A percentile compares a stretch with the other conserved stretches of the same genome.
These are phyloP conservation scores for Nemania sp. DNA, from an alignment of 2,329 filamentous ascomycete genomes.

Conservation along the genomic window DNA sequence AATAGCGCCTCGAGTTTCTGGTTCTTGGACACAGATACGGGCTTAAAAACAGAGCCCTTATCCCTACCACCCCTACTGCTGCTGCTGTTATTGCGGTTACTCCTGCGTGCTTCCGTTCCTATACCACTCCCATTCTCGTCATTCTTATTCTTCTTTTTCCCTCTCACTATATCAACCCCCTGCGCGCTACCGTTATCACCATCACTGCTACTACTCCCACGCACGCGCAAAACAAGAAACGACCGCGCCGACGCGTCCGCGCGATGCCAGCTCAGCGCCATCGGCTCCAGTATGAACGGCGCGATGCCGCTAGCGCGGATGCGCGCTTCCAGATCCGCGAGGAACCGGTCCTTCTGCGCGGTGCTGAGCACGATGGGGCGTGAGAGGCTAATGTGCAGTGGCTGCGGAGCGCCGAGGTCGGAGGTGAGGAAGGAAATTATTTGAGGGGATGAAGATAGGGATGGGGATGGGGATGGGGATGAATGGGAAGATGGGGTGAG, in stretches of 20 bases:
- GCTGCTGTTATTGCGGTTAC: no score
- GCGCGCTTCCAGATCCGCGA: slow-evolving; percentile 52
- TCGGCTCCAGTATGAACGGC: slow-evolving; percentile 47
- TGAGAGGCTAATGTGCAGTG: slow-evolving; percentile 90
- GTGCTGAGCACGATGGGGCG: slow-evolving; percentile 75
- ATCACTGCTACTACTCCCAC: no score
- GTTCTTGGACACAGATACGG: slow-evolving; percentile 39
- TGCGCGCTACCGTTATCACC: no score
- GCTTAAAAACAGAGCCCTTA: no score
- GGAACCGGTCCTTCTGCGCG: slow-evolving; percentile 70
- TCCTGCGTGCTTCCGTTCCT: no score
- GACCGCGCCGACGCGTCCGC: slow-evolving; percentile 68
- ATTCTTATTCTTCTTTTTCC: no score
- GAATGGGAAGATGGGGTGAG: slow-evolving; percentile 30
- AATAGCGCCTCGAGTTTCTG: slow-evolving; percentile 66
- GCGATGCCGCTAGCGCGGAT: slow-evolving; percentile 43
- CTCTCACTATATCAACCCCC: no score
- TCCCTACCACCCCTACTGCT: no score
- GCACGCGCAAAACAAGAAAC: slow-evolving; percentile 79
- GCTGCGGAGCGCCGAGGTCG: slow-evolving; percentile 75
- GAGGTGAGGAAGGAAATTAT: slow-evolving; percentile 73
- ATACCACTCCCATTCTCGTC: no score
- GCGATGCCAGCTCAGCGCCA: slow-evolving; percentile 52
- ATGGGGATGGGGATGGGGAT: slow-evolving; percentile 5
- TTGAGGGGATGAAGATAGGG: slow-evolving; percentile 36